phyloP scores from a whole-genome alignment of 345 rosid species.

The Citrus sinensis region DVS_A1.0 CM039163.1:51252501-51253000 shows the following conservation, averaged over 20 bases:
- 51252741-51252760: not conserved
- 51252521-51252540: not conserved
- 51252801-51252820: not conserved
- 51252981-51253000: slow-evolving; percentile 41
- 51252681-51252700: not conserved
- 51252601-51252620: not conserved
- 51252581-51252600: not conserved
- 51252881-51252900: slow-evolving; percentile 8
- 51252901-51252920: not conserved
- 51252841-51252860: not conserved
- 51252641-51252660: too few relatives aligned
- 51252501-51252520: too few relatives aligned
- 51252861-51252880: not conserved
- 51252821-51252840: slow-evolving; percentile 1
- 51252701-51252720: not conserved
- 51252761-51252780: not conserved
- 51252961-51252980: slow-evolving; percentile 68
- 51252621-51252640: not conserved
- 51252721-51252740: not conserved
- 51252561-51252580: too few relatives aligned
- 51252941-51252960: slow-evolving; percentile 69
- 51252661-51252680: not conserved
- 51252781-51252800: not conserved
- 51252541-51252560: not conserved
- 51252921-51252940: slow-evolving; percentile 81